Evolutionary conservation across 2,329 filamentous ascomycete species (phyloP), one percentile per base, ranked within the genome.

Genomic region (Rhynchosporium graminicola): DNA sequence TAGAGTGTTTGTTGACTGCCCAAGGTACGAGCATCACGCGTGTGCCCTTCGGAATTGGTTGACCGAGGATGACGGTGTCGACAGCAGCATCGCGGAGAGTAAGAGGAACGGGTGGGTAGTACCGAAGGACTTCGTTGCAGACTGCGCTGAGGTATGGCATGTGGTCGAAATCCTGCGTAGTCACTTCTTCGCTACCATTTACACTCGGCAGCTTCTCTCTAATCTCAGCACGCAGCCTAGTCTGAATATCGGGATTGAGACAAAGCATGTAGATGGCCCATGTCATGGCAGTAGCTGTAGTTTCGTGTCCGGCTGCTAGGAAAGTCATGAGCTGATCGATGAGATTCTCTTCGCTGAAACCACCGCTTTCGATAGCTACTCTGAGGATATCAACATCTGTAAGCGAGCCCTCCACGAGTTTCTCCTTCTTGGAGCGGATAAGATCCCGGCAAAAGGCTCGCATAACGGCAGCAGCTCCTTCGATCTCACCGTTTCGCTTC

Each of bases 321-420:
- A 96, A 95, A 0, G 91, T 96, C 90, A 96, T 95, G 73, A 95
- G 83, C 76, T 96, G 92, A 74, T 95, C 89, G 42, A 92, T 84
- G n/a, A 96, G 83, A 64, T 91, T 86, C 55, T 92, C 89, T 65
- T 95, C 90, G 12, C 78, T 83, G 76, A 96, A 95, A 5, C 81
- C 85, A 52, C 89, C 90, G 45, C 87, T 91, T 72, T 88, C 83
- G 54, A 96, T 79, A 15, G 92, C 92, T 0, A 94, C 89, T 0
- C 88, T 91, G 40, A 96, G 79, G 62, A 97, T 95, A 74, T 96
- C 92, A 7, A 84, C 75, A 51, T 87, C 86, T 0, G 76, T 77
- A 29, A 76, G 75, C 63, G 82, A 78, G 63, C 82, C 80, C 63
- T 78, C 77, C 42, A 78, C 75, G 28, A 87, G 71, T 52, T 80